Conservation (phyloP, 2,329 filamentous ascomycete species). For the Colletotrichum caudatum region DNA sequence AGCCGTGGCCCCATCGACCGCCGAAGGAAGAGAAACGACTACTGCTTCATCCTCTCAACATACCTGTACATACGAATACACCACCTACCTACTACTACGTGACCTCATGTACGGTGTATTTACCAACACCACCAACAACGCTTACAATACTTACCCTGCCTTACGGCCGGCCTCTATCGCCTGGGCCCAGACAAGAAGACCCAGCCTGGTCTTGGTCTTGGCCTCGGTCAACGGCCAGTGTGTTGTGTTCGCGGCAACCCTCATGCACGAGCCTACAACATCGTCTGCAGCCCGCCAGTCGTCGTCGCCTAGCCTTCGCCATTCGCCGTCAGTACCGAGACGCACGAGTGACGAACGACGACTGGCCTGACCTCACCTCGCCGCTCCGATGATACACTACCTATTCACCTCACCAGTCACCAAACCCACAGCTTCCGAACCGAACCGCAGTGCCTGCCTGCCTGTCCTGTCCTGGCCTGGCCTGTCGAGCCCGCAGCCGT, state of each 20-base stretch:
- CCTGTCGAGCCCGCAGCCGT: neutral
- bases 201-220: conserved; percentile 3
- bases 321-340: neutral
- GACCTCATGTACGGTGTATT: too few species aligned
- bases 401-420: neutral
- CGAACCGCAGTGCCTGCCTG: neutral
- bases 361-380: conserved; percentile 27
- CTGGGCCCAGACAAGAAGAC: neutral
- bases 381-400: conserved; percentile 22
- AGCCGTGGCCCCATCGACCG: conserved; percentile 15
- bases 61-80: neutral
- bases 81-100: too few species aligned
- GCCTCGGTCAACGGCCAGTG: conserved; percentile 8
- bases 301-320: neutral
- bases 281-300: neutral
- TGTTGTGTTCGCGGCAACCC: conserved; percentile 13
- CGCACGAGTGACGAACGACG: conserved; percentile 8
- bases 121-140: too few species aligned
- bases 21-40: neutral
- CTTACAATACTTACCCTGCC: neutral
- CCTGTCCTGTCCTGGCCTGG: too few species aligned
- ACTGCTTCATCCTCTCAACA: conserved; percentile 13
- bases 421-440: neutral
- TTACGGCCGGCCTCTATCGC: neutral
- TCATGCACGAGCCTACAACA: neutral